Base-by-base conservation (phyloP, 345 rosid genomes). In the Populus tremula region DNA sequence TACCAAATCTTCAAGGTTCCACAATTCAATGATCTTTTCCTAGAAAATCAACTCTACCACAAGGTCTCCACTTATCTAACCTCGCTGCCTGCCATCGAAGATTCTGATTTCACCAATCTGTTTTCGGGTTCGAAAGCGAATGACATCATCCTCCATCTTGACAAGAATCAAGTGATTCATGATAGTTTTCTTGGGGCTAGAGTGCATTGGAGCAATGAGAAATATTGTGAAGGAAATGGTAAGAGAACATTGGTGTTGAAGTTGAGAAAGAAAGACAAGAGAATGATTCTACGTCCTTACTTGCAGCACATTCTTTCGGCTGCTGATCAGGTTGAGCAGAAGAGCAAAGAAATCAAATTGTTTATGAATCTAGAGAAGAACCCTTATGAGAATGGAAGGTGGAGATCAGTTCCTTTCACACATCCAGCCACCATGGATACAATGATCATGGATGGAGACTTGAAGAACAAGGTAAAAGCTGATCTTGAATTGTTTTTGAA, bases 361-460 rank as follows among this genome's bases (percentile, higher is more conserved):
- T 81, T 50, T 43, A 71, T 71, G 76, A 81, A 76, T 59, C 49
- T 71, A 1, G 39, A 71, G 41, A 33, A 5, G 13, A 38, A 59
- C 13, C 78, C 70, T 18, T 35, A 5, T 21, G 56, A 73, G 16
- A 53, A 47, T 4, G 77, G 80, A 8, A 7, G 80, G 53, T 81
- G 83, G 83, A 68, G 29, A 41, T 67, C 64, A 1, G 65, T 81
- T 27, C 80, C 83, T 12, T 81, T 81, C 41, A 54, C 73, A 20
- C 83, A 81, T 72, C 83, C 83, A 62, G 77, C 83, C n/a, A 81
- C 83, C 64, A 56, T 81, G 74, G 83, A 81, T 35, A 81, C 83
- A 23, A 35, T 81, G 56, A 77, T 81, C 49, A 76, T 81, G 77
- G 80, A 81, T 8, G 65, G 3, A 25, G 83, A 81, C 5, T 18